Conservation (phyloP, 192 early-diverging fungal species). For the Borealophlyctis nickersoniae region DNA sequence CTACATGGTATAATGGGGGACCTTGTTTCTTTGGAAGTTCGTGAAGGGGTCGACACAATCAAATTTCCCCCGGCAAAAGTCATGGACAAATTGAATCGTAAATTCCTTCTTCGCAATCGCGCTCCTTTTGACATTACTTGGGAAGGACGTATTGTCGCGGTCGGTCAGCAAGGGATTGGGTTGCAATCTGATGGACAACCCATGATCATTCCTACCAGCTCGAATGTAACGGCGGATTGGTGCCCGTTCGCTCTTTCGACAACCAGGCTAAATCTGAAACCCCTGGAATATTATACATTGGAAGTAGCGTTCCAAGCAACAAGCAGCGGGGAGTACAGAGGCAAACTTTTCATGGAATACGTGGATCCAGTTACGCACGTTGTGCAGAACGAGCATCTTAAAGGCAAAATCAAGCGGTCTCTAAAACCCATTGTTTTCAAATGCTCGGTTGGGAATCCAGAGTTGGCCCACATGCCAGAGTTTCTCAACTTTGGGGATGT, state of each 20-base stretch:
- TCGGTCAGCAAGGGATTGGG: conserved; percentile 24
- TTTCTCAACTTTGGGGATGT: conserved; percentile 48
- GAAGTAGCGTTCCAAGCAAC: conserved; percentile 49
- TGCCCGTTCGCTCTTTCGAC: conserved; percentile 39
- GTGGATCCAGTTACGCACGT: conserved; percentile 45
- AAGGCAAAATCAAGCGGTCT: conserved; percentile 30
- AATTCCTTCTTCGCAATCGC: conserved; percentile 47
- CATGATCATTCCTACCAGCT: conserved; percentile 22
- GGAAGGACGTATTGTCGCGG: conserved; percentile 39
- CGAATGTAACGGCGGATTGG: conserved; percentile 25
- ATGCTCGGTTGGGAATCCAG: conserved; percentile 37
- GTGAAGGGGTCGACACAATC: conserved; percentile 28
- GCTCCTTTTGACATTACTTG: conserved; percentile 40
- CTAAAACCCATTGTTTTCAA: conserved; percentile 22
- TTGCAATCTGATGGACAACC: conserved; percentile 21
- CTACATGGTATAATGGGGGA: conserved; percentile 42
- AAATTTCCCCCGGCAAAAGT: conserved; percentile 39
- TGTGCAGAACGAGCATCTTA: conserved; percentile 29
- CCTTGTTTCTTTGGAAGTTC: conserved; percentile 39
- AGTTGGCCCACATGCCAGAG: conserved; percentile 30
- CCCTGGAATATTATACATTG: conserved; percentile 44
- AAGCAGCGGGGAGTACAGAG: conserved; percentile 38
- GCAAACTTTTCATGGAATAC: conserved; percentile 43
- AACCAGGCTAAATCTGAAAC: conserved; percentile 41
- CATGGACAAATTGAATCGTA: conserved; percentile 41